Base-by-base conservation (phyloP, 305 asterid genomes). In the Solanum hybrid region DNA sequence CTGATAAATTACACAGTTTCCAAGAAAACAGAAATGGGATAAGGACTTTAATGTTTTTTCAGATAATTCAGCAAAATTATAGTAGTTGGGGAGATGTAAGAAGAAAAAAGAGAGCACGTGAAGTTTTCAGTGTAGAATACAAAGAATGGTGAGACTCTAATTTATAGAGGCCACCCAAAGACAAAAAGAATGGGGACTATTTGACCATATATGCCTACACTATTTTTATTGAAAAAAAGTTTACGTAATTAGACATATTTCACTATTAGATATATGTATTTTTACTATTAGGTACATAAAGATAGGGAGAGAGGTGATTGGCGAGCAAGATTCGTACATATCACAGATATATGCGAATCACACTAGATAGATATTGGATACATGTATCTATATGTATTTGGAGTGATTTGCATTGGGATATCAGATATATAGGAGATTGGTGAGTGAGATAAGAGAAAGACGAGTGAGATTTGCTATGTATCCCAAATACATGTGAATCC, bases 151-250 rank as follows among this genome's bases (percentile, higher is more conserved):
- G 39, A n/a, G 57, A 13, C 37, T 9, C 37, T 5, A 16, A 83
- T 83, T 83, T 83, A 83, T 83, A 83, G 87, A 83, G 87, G 37
- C 73, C 71, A 40, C 87, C 28, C 71, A 40, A 42, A 14, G 71
- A 82, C 26, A 37, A 37, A 82, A 82, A 11, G 5, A 39, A 39
- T 20, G 3, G 5, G 7, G 26, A 81, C 86, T 81, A 14, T 40
- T 83, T 42, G 39, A 83, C 28, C 71, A 37, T 37, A 0, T 37
- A 83, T 83, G 28, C 87, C 87, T 46, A 42, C 57, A 3, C 16
- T 11, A 40, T 40, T 40, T 40, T 40, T 11, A 40, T 40, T 3
- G 2, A 4, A 0, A 0, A 14, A 46, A 46, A 46, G 0, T 0
- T 12, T 42, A 42, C 0, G 20, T 13, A 13, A 42, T 42, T 42